These are phyloP conservation scores for Alternaria sp. DNA, from an alignment of 2,329 filamentous ascomycete species.

Conservation along the genomic window DNA sequence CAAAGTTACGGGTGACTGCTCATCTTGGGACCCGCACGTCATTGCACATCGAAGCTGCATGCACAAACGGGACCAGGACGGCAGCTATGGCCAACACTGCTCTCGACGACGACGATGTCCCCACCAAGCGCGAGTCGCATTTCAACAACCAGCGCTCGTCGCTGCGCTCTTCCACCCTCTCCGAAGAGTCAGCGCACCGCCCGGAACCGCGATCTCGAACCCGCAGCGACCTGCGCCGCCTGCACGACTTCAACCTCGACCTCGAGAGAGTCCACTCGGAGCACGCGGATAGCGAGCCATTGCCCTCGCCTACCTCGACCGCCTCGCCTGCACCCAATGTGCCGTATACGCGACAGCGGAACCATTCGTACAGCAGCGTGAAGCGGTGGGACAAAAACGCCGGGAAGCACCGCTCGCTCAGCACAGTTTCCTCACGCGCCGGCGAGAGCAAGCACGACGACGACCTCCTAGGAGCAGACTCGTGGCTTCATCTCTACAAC, in stretches of 20 bases:
- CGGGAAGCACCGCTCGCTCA: constrained; percentile 6
- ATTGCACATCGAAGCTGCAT: constrained; percentile 15
- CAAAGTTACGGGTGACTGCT: background rate
- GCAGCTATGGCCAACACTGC: constrained; percentile 27
- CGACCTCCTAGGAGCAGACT: constrained; percentile 6
- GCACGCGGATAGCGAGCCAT: constrained; percentile 19
- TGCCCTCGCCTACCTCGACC: constrained; percentile 5
- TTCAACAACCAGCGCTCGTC: constrained; percentile 48
- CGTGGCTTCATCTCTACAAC: constrained; percentile 16
- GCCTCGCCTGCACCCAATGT: constrained; percentile 27
- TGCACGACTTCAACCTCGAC: constrained; percentile 28
- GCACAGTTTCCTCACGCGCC: constrained; percentile 4
- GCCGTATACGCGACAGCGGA: constrained; percentile 12
- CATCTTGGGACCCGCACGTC: constrained; percentile 8
- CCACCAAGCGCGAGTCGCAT: constrained; percentile 35
- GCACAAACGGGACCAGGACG: constrained; percentile 2
- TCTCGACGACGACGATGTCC: constrained; percentile 27
- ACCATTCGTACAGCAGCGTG: background rate
- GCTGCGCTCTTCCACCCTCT: constrained; percentile 23
- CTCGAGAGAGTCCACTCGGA: constrained; percentile 9
- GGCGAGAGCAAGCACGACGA: constrained; percentile 6
- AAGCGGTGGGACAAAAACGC: constrained; percentile 2
- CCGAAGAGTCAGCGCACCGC: constrained; percentile 18
- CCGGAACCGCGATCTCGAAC: constrained; percentile 20
- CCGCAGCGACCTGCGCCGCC: constrained; percentile 14